Conservation (phyloP, 2,329 filamentous ascomycete genomes). For the Colletotrichum ledebouriae region DNA sequence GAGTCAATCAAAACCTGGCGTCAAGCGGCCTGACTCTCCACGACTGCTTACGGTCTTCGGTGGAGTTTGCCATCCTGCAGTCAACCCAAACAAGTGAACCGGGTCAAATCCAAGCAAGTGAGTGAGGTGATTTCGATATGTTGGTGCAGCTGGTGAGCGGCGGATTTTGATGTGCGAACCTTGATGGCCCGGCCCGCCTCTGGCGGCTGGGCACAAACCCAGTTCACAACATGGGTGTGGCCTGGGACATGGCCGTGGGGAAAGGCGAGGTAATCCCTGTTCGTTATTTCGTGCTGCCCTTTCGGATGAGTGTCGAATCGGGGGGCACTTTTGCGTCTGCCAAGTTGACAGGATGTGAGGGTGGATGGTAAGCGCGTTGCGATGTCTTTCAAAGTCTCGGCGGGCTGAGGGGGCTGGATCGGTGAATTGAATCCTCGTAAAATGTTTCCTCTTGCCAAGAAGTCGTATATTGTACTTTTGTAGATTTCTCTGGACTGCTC, state of each 20-base stretch:
- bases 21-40: too few species aligned
- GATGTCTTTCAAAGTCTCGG: constrained; percentile 28
- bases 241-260: constrained; percentile 5
- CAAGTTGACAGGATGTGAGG: constrained; percentile 4
- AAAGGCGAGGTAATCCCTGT: neutral
- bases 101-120: too few species aligned
- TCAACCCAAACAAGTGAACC: too few species aligned
- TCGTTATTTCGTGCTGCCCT: neutral
- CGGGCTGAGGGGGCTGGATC: constrained; percentile 12
- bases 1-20: too few species aligned
- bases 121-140: too few species aligned
- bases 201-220: constrained; percentile 25
- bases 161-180: constrained; percentile 21
- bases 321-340: constrained; percentile 10
- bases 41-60: too few species aligned
- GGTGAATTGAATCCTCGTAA: constrained; percentile 1
- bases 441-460: constrained; percentile 24
- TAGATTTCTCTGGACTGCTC: neutral
- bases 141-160: too few species aligned
- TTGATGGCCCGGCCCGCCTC: constrained; percentile 40
- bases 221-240: neutral
- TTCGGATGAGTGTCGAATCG: neutral
- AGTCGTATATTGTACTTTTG: neutral
- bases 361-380: constrained; percentile 12
- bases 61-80: too few species aligned